Percentiles rank a stretch among this genome's conserved stretches.
Evolutionary conservation across 805 yeast species (phyloP).

Genomic region (Lipomyces kockii): DNA sequence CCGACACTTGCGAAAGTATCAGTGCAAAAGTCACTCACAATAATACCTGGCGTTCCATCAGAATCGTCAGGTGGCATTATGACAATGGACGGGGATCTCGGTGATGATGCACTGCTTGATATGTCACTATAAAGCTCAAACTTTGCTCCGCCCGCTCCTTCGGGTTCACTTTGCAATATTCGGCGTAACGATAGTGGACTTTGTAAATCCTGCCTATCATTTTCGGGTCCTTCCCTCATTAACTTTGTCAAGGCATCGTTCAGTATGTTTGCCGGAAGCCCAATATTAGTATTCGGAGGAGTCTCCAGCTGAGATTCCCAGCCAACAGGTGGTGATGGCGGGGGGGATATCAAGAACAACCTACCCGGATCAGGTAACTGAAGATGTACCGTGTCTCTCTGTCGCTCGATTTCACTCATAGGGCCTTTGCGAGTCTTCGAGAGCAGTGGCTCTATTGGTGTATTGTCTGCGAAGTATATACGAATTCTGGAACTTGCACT

Average conservation of each 20-base stretch:
- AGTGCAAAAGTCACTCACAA: slow-evolving; percentile 23
- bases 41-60: slow-evolving; percentile 24
- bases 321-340: slow-evolving; percentile 41
- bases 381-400: slow-evolving; percentile 21
- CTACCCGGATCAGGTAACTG: slow-evolving; percentile 38
- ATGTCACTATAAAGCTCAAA: slow-evolving; percentile 6
- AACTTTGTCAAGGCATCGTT: slow-evolving; percentile 25
- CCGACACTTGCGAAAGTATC: background rate
- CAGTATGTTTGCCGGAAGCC: slow-evolving; percentile 27
- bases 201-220: background rate
- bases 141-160: background rate
- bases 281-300: slow-evolving; percentile 37
- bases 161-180: background rate
- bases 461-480: slow-evolving; percentile 23
- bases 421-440: background rate
- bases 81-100: slow-evolving; percentile 7
- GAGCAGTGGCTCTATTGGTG: background rate
- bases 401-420: slow-evolving; percentile 10
- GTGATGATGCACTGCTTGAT: background rate
- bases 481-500: slow-evolving; percentile 5
- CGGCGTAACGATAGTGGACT: background rate
- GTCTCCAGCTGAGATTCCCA: slow-evolving; percentile 37
- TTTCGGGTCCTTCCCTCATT: background rate
- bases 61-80: slow-evolving; percentile 9
- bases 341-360: slow-evolving; percentile 39